Percentiles rank a stretch among this genome's conserved stretches.
Conservation (phyloP, 2,329 filamentous ascomycete species). For the Claviceps sp. region DNA sequence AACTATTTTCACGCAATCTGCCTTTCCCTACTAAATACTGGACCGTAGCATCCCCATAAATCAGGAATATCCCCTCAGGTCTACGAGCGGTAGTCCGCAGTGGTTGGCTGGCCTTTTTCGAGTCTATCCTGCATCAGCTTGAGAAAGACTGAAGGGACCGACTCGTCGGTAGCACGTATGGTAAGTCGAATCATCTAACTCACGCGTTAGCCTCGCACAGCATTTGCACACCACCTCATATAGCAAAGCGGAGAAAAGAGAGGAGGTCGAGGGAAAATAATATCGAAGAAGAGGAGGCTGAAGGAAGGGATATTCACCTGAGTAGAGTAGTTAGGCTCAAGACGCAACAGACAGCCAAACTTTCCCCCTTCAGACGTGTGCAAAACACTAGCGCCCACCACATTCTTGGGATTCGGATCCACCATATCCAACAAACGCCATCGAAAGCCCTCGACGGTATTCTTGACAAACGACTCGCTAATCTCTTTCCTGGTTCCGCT, state of each 20-base stretch:
- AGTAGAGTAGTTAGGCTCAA: constrained; percentile 88
- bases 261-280: no score
- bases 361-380: constrained; percentile 77
- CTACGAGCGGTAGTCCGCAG: constrained; percentile 25
- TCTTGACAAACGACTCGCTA: constrained; percentile 55
- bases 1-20: not conserved
- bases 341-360: constrained; percentile 80
- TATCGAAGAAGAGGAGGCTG: not conserved
- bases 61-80: constrained; percentile 39
- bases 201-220: not conserved
- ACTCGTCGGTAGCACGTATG: constrained; percentile 84
- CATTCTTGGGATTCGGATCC: constrained; percentile 85
- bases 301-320: constrained; percentile 48
- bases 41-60: constrained; percentile 44
- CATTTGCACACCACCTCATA: not conserved
- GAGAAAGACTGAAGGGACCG: constrained; percentile 64
- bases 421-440: constrained; percentile 79
- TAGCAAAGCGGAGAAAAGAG: not conserved
- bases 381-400: constrained; percentile 79
- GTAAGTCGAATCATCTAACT: constrained; percentile 86
- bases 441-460: constrained; percentile 68
- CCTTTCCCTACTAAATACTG: constrained; percentile 13
- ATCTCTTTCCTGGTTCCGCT: constrained; percentile 43
- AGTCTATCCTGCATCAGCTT: constrained; percentile 81
- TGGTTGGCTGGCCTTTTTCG: constrained; percentile 35